phyloP scores from a whole-genome alignment of 2,329 filamentous ascomycete species.

The Ophiostoma novo-ulmi region DNA sequence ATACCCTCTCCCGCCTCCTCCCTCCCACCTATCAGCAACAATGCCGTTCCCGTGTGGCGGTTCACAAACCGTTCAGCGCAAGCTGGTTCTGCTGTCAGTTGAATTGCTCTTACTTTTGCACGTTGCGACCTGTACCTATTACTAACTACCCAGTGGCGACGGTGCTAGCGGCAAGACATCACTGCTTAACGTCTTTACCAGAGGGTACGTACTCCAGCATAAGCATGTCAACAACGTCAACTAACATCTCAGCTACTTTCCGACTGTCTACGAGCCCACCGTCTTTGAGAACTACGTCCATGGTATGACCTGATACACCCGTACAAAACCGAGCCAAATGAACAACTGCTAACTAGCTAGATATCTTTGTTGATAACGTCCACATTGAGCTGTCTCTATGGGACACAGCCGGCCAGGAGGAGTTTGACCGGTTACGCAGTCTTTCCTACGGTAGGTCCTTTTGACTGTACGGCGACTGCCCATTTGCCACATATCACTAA shows the following conservation, averaged over 20 bases:
- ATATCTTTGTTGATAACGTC: slow-evolving; percentile 96
- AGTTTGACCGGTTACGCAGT: slow-evolving; percentile 93
- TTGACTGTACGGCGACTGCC: not conserved
- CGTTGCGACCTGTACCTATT: not conserved
- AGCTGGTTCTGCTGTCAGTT: slow-evolving; percentile 85
- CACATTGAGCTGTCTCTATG: slow-evolving; percentile 97
- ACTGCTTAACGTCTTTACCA: slow-evolving; percentile 93
- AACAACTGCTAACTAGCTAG: slow-evolving; percentile 42
- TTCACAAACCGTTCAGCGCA: slow-evolving; percentile 84
- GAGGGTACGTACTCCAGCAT: slow-evolving; percentile 61
- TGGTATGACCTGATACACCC: slow-evolving; percentile 47
- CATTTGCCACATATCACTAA: not conserved
- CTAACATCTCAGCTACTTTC: slow-evolving; percentile 67
- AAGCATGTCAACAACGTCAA: no score
- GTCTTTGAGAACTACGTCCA: slow-evolving; percentile 99
- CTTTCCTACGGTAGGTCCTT: slow-evolving; percentile 70
- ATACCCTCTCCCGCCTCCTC: not conserved
- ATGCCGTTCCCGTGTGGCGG: slow-evolving; percentile 59
- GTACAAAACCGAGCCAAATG: not conserved
- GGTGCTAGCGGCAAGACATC: slow-evolving; percentile 97
- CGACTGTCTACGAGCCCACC: slow-evolving; percentile 95
- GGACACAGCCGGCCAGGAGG: slow-evolving; percentile 98
- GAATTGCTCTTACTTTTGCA: slow-evolving; percentile 13
- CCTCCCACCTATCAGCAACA: slow-evolving; percentile 23
- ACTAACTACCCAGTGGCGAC: slow-evolving; percentile 61